Evolutionary conservation across 192 early-diverging fungal species (phyloP).

Genomic region (Entrophospora sp.): DNA sequence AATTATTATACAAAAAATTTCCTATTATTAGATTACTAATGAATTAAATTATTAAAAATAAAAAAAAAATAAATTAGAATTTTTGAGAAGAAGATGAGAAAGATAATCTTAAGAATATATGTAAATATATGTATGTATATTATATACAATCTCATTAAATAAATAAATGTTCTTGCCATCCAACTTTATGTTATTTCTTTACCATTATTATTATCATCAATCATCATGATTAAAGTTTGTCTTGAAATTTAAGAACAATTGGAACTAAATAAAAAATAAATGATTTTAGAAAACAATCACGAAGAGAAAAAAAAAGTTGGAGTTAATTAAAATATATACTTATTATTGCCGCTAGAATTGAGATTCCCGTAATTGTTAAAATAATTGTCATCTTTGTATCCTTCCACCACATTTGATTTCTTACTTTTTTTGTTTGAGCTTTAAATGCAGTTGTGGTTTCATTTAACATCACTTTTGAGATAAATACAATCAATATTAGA

Average conservation of each 20-base stretch:
- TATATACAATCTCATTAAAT: too few relatives aligned
- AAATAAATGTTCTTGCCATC: too few relatives aligned
- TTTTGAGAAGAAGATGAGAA: too few relatives aligned
- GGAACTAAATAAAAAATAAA: neutral
- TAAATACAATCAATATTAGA: neutral
- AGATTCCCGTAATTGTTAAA: neutral
- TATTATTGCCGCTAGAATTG: neutral
- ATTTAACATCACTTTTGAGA: neutral
- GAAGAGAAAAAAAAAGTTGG: neutral
- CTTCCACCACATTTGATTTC: conserved; percentile 9
- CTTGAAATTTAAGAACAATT: neutral
- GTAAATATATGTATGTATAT: too few relatives aligned
- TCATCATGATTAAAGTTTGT: neutral
- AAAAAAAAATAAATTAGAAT: too few relatives aligned
- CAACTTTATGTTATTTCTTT: too few relatives aligned
- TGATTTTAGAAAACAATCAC: neutral
- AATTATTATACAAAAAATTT: too few relatives aligned
- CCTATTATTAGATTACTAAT: too few relatives aligned
- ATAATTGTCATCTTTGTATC: conserved; percentile 9
- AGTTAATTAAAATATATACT: neutral
- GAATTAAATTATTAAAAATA: too few relatives aligned
- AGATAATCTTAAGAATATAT: too few relatives aligned
- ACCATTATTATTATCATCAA: too few relatives aligned
- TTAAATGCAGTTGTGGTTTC: neutral
- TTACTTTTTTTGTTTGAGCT: neutral